phyloP scores from a whole-genome alignment of 2,329 filamentous ascomycete species.

The Leptographium lundbergii region DNA sequence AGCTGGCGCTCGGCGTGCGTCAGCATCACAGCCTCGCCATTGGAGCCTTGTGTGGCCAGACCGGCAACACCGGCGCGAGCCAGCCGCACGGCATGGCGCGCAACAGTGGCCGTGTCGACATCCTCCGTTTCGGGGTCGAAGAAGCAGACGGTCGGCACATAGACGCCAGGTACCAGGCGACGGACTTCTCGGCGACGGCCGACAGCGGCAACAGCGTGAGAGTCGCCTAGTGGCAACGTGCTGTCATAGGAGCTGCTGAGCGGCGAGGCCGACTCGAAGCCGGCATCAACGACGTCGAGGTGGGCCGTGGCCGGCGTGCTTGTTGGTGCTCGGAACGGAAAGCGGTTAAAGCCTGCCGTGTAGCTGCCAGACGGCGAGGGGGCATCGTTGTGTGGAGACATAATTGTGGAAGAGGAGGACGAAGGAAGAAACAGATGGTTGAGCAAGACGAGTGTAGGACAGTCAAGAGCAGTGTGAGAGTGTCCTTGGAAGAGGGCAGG shows the following conservation, averaged over 20 bases:
- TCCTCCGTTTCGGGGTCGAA: conserved; percentile 54
- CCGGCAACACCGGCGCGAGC: conserved; percentile 61
- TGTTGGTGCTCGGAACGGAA: conserved; percentile 17
- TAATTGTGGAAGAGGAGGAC: conserved; percentile 12
- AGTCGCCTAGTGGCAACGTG: conserved; percentile 14
- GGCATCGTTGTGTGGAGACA: conserved; percentile 35
- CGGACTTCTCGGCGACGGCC: conserved; percentile 10
- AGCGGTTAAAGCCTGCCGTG: conserved; percentile 26
- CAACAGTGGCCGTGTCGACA: conserved; percentile 49
- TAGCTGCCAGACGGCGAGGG: conserved; percentile 33
- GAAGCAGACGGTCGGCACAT: conserved; percentile 64
- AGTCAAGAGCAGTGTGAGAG: no score
- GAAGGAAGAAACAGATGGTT: not conserved
- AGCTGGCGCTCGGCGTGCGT: conserved; percentile 55
- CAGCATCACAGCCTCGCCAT: conserved; percentile 72
- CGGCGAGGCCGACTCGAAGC: conserved; percentile 19
- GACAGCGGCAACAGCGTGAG: no score
- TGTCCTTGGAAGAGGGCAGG: not conserved
- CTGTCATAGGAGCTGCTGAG: conserved; percentile 31
- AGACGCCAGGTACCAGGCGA: conserved; percentile 40
- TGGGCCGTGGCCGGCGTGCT: not conserved
- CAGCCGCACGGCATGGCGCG: conserved; percentile 52
- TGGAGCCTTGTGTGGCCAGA: conserved; percentile 67
- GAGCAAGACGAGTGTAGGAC: no score
- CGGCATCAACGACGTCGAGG: conserved; percentile 9